phyloP scores from a whole-genome alignment of 345 rosid species.

The Populus simonii region DNA sequence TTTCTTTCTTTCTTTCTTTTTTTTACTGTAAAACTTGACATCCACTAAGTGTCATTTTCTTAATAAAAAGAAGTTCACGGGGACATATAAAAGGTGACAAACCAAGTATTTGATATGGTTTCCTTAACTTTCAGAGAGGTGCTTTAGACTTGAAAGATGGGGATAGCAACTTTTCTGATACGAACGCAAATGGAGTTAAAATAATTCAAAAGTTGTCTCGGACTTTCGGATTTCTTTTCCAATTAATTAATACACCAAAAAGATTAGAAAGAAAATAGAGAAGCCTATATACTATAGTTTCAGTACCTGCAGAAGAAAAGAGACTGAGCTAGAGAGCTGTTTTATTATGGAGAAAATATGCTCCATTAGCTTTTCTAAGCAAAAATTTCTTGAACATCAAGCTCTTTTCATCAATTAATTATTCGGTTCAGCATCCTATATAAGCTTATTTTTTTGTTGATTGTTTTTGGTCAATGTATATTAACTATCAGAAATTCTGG shows the following conservation, averaged over 20 bases:
- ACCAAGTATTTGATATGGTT: not conserved
- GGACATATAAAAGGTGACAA: not conserved
- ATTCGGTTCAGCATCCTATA: not conserved
- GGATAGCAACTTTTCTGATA: not conserved
- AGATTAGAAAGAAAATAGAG: not conserved
- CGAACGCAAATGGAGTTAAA: not conserved
- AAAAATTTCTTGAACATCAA: not conserved
- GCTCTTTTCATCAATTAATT: too few species aligned
- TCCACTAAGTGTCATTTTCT: not conserved
- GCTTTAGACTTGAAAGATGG: constrained; percentile 5
- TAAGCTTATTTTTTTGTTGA: too few species aligned
- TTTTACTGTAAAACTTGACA: not conserved
- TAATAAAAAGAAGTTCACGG: too few species aligned
- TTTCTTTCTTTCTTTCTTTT: not conserved
- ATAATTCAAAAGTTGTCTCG: constrained; percentile 1
- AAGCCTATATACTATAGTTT: not conserved
- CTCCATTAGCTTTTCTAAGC: not conserved
- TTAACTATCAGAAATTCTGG: too few species aligned
- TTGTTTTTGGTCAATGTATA: not conserved
- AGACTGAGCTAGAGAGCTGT: not conserved
- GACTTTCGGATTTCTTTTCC: not conserved
- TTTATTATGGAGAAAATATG: not conserved
- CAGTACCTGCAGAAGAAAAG: not conserved
- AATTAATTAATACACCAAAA: not conserved
- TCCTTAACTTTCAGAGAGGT: not conserved